Conservation (phyloP, 805 yeast species). For the Geotrichum ghanense region DNA sequence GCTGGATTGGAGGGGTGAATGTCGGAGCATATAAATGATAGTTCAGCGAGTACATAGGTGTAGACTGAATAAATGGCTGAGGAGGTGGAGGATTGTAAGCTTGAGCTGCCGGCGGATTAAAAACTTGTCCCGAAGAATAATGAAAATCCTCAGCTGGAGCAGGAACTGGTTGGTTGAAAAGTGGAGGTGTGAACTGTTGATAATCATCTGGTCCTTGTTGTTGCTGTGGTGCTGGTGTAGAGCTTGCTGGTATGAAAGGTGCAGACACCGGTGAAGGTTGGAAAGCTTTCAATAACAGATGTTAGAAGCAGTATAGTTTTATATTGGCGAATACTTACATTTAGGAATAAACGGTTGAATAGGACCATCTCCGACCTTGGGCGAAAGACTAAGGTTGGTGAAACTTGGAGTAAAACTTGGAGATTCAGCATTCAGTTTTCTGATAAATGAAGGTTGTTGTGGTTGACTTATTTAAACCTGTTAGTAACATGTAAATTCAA, state of each 20-base stretch:
- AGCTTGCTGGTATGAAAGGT: background rate
- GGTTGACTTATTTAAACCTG: too few species aligned
- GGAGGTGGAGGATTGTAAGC: constrained; percentile 4
- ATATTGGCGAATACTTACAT: background rate
- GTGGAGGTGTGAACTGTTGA: background rate
- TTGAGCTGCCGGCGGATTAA: background rate
- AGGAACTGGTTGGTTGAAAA: constrained; percentile 2
- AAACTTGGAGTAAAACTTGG: constrained; percentile 42
- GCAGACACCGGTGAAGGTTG: background rate
- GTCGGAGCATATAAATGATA: constrained; percentile 81
- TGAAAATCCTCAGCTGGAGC: background rate
- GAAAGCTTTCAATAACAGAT: background rate
- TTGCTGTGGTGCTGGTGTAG: constrained; percentile 8
- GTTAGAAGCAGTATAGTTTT: background rate
- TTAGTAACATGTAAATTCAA: too few species aligned
- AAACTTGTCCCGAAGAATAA: background rate
- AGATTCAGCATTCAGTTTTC: constrained; percentile 43
- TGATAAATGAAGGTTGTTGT: constrained; percentile 16
- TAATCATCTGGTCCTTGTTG: background rate
- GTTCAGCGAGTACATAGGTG: constrained; percentile 35
- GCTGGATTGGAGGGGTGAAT: constrained; percentile 27
- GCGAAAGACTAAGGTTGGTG: background rate
- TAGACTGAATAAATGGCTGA: constrained; percentile 14
- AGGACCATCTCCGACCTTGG: background rate
- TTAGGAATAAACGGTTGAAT: background rate